phyloP scores from a whole-genome alignment of 495 filamentous ascomycete species.

The Tricharina praecox region DNA sequence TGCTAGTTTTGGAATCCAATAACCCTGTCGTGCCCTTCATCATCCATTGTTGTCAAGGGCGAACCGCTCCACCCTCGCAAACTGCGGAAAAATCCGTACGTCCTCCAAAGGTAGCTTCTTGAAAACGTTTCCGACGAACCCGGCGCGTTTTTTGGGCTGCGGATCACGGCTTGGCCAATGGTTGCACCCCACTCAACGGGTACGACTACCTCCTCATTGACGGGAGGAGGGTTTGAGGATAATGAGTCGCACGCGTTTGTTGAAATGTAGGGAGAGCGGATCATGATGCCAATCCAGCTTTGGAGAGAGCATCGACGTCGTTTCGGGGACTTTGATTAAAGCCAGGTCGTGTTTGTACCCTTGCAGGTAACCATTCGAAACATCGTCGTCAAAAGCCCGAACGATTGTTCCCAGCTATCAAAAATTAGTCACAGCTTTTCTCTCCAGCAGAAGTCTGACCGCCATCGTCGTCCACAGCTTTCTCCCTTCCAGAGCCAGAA shows the following conservation, averaged over 20 bases:
- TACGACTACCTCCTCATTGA: neutral
- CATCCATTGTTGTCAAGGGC: neutral
- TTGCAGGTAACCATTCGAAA: neutral
- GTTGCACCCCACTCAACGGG: neutral
- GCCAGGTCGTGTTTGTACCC: neutral
- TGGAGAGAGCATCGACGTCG: neutral
- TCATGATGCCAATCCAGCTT: neutral
- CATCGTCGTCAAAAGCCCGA: neutral
- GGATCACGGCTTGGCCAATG: neutral
- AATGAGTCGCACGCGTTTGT: neutral
- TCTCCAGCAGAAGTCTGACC: neutral
- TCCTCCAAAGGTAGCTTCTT: neutral
- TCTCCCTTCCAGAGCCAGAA: too few relatives aligned
- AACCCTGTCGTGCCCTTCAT: neutral
- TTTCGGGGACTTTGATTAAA: neutral
- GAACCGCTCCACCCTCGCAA: neutral
- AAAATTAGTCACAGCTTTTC: neutral
- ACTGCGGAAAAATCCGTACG: neutral
- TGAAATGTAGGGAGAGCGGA: neutral
- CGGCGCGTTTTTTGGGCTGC: neutral
- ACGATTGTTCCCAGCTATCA: neutral
- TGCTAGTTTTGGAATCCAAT: neutral
- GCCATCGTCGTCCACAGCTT: neutral
- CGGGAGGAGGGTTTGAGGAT: neutral
- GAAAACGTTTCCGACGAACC: neutral